Evolutionary conservation across 441 rosid species (phyloP).

Genomic region (Pelargonium myrrhifolium): DNA sequence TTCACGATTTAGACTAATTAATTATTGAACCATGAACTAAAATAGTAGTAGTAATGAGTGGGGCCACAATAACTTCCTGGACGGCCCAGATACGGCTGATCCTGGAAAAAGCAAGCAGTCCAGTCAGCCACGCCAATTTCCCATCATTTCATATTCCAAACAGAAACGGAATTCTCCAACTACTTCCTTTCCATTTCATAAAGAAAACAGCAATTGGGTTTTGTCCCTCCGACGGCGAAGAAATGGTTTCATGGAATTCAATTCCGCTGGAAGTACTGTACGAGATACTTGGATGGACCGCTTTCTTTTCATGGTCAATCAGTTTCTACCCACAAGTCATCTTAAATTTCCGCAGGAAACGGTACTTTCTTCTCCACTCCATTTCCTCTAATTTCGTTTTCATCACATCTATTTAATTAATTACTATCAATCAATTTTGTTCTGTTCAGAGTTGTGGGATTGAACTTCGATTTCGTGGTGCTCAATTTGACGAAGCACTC

Average conservation of each 20-base stretch:
- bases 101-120: no score
- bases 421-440: not conserved
- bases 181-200: no score
- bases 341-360: constrained; percentile 69
- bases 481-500: constrained; percentile 91
- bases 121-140: no score
- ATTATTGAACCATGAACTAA: no score
- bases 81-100: no score
- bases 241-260: constrained; percentile 79
- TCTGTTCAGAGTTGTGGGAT: constrained; percentile 66
- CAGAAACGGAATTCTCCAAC: no score
- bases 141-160: no score
- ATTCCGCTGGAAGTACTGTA: constrained; percentile 50
- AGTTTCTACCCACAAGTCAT: constrained; percentile 82
- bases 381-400: not conserved
- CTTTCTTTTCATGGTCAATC: constrained; percentile 70
- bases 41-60: no score
- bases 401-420: not conserved
- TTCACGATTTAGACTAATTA: no score
- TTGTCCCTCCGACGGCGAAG: no score
- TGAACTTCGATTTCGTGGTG: constrained; percentile 83
- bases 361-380: constrained; percentile 27
- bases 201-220: no score
- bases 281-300: constrained; percentile 63
- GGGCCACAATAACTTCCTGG: no score